Percentiles rank a stretch among this genome's conserved stretches.
Evolutionary conservation across 169 alveolate species (phyloP).

Genomic region (Neospora caninum): DNA sequence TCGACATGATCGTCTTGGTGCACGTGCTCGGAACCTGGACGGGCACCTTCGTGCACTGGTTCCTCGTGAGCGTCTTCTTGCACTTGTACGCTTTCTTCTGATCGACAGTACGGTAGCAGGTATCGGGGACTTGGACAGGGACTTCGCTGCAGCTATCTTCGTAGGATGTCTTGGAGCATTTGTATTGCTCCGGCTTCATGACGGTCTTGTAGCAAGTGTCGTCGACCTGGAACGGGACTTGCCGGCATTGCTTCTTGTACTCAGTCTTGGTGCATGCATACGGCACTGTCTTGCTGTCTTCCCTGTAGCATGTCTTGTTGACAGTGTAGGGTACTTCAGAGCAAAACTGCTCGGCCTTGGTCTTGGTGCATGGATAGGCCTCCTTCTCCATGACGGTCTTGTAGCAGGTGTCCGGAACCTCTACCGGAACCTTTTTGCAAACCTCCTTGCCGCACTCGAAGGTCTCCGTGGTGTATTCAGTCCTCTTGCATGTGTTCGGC

Average conservation of each 20-base stretch:
- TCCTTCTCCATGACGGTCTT: slow-evolving; percentile 49
- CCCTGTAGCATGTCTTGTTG: slow-evolving; percentile 45
- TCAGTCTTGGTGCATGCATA: slow-evolving; percentile 44
- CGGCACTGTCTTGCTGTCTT: slow-evolving; percentile 10
- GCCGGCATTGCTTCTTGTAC: slow-evolving; percentile 40
- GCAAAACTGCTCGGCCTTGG: slow-evolving; percentile 36
- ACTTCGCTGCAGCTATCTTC: slow-evolving; percentile 35
- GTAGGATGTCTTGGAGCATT: slow-evolving; percentile 28
- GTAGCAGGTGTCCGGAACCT: slow-evolving; percentile 47
- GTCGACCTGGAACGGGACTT: slow-evolving; percentile 40
- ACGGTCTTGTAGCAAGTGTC: slow-evolving; percentile 44
- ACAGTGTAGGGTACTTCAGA: slow-evolving; percentile 47
- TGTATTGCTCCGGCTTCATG: slow-evolving; percentile 36
- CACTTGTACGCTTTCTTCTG: slow-evolving; percentile 60
- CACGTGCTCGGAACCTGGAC: slow-evolving; percentile 46
- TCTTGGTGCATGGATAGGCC: slow-evolving; percentile 55
- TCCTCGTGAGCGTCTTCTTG: slow-evolving; percentile 46
- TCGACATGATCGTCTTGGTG: slow-evolving; percentile 45
- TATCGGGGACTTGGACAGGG: slow-evolving; percentile 51
- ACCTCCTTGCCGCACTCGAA: slow-evolving; percentile 53
- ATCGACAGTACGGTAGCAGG: slow-evolving; percentile 58
- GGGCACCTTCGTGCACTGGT: slow-evolving; percentile 58
- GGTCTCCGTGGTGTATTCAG: slow-evolving; percentile 36
- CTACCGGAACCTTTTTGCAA: slow-evolving; percentile 42
- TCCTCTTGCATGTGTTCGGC: slow-evolving; percentile 51